phyloP scores from a whole-genome alignment of 352 stramenopile genomes.

The Vaucheria bursata region DNA sequence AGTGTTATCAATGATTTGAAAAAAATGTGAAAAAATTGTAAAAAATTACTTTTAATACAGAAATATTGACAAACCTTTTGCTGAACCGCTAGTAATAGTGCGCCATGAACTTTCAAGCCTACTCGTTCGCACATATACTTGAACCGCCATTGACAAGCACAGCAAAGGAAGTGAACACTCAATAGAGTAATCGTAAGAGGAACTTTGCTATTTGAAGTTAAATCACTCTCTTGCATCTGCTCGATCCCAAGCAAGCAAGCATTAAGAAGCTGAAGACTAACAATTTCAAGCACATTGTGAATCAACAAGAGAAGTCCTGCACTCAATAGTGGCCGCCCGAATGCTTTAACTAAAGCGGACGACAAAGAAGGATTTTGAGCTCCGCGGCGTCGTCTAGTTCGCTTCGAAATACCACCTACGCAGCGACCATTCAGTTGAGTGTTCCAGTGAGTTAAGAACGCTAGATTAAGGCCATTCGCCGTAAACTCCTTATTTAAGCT shows the following conservation, averaged over 20 bases:
- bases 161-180: not conserved
- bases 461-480: no score
- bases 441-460: not conserved
- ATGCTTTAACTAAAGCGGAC: not conserved
- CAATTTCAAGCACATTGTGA: not conserved
- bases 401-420: not conserved
- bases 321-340: not conserved
- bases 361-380: not conserved
- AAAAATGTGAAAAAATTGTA: no score
- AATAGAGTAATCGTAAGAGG: not conserved
- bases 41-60: no score
- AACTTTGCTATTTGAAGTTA: not conserved
- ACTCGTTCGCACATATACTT: not conserved
- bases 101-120: not conserved
- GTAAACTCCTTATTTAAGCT: no score
- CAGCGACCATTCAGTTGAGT: not conserved
- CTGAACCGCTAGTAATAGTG: not conserved
- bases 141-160: not conserved
- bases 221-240: not conserved
- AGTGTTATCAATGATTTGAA: no score
- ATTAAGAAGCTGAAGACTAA: not conserved
- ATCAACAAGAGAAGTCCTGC: not conserved
- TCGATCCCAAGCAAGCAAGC: not conserved
- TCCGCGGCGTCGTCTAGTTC: not conserved
- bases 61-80: not conserved